Evolutionary conservation across 768 basidiomycete genomes (phyloP).

Genomic region (Psilocybe cubensis): DNA sequence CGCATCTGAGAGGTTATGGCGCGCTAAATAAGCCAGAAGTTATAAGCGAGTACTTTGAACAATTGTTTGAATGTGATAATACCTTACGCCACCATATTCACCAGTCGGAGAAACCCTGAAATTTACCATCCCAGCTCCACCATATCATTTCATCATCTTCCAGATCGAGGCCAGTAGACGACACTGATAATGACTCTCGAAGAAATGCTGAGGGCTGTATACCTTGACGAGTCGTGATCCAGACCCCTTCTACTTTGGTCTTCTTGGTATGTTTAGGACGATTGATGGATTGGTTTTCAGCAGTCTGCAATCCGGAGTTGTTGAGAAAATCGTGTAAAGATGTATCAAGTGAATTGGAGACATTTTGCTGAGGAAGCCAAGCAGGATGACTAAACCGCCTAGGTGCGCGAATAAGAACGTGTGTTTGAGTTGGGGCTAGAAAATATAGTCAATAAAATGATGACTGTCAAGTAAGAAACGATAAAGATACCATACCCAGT

Average conservation of each 20-base stretch:
- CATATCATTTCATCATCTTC: slow-evolving; percentile 58
- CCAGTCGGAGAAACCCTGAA: slow-evolving; percentile 57
- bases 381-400: slow-evolving; percentile 49
- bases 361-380: slow-evolving; percentile 51
- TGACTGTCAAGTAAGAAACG: neutral
- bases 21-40: neutral
- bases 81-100: slow-evolving; percentile 21
- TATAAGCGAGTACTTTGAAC: neutral
- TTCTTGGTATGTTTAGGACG: slow-evolving; percentile 22
- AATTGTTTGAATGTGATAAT: too few species aligned
- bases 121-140: slow-evolving; percentile 65
- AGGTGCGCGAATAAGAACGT: slow-evolving; percentile 49
- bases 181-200: neutral
- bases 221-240: slow-evolving; percentile 40
- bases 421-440: slow-evolving; percentile 48
- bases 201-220: slow-evolving; percentile 11
- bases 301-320: slow-evolving; percentile 31
- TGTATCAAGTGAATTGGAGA: slow-evolving; percentile 39
- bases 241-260: slow-evolving; percentile 48
- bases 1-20: neutral
- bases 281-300: neutral
- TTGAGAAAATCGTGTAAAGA: slow-evolving; percentile 43
- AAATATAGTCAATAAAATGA: neutral
- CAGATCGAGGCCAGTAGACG: neutral
- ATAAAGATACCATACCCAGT: slow-evolving; percentile 36